Conservation (phyloP, 2,329 filamentous ascomycete genomes). For the Lasiodiplodia theobromae region DNA sequence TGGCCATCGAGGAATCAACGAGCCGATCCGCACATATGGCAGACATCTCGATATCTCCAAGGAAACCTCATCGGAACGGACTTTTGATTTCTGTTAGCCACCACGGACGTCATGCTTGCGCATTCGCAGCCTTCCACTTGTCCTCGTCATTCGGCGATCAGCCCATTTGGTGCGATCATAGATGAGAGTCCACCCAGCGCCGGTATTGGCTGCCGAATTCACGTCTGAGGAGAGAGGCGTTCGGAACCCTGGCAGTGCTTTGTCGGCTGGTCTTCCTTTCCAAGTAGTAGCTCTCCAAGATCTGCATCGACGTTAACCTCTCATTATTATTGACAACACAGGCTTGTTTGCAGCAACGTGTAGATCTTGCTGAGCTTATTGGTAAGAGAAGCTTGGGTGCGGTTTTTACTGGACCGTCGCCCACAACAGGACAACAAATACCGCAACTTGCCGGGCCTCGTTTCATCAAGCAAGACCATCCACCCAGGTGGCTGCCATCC, state of each 20-base stretch:
- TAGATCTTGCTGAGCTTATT: neutral
- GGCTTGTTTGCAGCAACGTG: neutral
- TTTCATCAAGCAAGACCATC: neutral
- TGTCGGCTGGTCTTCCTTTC: neutral
- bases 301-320: neutral
- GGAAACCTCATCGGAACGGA: neutral
- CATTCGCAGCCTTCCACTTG: neutral
- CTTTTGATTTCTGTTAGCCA: neutral
- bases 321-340: neutral
- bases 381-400: neutral
- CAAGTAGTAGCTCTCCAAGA: neutral
- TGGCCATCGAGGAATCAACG: neutral
- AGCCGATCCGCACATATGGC: neutral
- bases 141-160: no score
- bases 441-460: neutral
- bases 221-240: no score
- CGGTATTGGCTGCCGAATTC: no score
- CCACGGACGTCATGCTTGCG: neutral
- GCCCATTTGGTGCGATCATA: no score
- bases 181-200: no score
- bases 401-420: neutral
- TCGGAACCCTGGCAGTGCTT: no score
- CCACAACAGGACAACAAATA: neutral
- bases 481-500: neutral
- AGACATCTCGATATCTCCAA: neutral